These are phyloP conservation scores for Coniella vitis DNA, from an alignment of 2,329 filamentous ascomycete species.

Conservation along the genomic window DNA sequence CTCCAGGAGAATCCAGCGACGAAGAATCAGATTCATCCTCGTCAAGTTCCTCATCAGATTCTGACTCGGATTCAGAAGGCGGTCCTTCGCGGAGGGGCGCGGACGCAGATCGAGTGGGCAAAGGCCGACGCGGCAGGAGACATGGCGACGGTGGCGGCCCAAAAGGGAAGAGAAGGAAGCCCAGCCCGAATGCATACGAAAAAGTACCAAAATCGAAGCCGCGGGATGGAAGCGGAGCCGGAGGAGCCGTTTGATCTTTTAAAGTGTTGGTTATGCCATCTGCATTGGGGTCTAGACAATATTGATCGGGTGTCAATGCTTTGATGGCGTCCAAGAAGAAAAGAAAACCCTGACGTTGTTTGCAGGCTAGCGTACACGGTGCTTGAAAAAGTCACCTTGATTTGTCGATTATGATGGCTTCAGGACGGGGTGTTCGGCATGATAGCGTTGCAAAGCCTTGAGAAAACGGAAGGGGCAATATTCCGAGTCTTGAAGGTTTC, in stretches of 20 bases:
- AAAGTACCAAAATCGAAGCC: conserved; percentile 16
- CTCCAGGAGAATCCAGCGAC: conserved; percentile 74
- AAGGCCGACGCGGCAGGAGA: conserved; percentile 7
- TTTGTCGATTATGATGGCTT: no score
- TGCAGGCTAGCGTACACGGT: no score
- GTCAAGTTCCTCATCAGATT: conserved; percentile 43
- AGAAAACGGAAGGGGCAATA: no score
- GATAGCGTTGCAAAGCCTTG: no score
- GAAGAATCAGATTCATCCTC: conserved; percentile 47
- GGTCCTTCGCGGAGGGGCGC: conserved; percentile 31
- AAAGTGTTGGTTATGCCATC: no score
- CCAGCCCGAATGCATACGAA: conserved; percentile 17
- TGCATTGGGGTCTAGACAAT: no score
- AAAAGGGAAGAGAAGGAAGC: conserved; percentile 9
- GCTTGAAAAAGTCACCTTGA: no score
- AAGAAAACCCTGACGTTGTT: no score
- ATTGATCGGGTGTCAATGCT: no score
- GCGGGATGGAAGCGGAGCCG: conserved; percentile 6
- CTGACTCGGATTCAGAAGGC: conserved; percentile 12
- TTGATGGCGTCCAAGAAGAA: no score
- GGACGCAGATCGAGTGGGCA: conserved; percentile 7
- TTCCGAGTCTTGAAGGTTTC: no score
- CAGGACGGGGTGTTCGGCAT: no score
- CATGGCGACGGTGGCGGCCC: conserved; percentile 5
- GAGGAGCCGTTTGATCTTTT: conserved; percentile 6